Evolutionary conservation across 306 rosid genomes (phyloP).

Genomic region (Begonia masoniana): DNA sequence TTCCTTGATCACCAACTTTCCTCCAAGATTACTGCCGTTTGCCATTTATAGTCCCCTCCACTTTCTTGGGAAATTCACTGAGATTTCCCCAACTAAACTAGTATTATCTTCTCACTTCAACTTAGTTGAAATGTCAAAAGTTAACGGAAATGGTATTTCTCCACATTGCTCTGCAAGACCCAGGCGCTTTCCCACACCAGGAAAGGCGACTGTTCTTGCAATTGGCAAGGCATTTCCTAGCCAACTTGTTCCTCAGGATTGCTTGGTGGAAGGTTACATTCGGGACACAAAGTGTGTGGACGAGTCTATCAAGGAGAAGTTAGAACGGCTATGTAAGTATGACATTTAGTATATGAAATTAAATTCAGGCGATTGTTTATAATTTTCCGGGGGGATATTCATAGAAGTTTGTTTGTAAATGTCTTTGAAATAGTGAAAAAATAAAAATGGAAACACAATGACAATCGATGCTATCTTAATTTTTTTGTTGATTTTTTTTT

Average conservation of each 20-base stretch:
- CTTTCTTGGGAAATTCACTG: constrained; percentile 7
- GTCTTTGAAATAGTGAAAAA: too few species aligned
- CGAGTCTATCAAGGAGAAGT: constrained; percentile 54
- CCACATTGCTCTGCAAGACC: constrained; percentile 6
- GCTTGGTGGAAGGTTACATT: constrained; percentile 87
- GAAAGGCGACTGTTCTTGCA: constrained; percentile 80
- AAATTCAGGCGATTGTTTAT: too few species aligned
- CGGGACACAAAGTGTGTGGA: constrained; percentile 82
- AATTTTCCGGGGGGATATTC: too few species aligned
- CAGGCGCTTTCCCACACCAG: constrained; percentile 41
- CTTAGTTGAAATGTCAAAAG: constrained; percentile 36
- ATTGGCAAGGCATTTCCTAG: constrained; percentile 84
- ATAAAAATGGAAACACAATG: too few species aligned
- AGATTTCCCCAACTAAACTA: constrained; percentile 11
- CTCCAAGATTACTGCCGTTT: constrained; percentile 28
- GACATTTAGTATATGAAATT: too few species aligned
- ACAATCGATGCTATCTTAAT: too few species aligned
- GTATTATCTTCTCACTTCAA: background rate
- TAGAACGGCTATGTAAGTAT: constrained; percentile 80
- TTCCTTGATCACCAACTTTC: constrained; percentile 44
- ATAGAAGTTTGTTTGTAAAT: too few species aligned
- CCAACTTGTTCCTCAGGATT: constrained; percentile 86
- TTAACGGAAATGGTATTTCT: constrained; percentile 19
- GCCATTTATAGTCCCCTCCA: constrained; percentile 24
- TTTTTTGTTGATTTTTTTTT: too few species aligned